These are phyloP conservation scores for Onygenales sp. DNA, from an alignment of 2,329 filamentous ascomycete species.

Conservation along the genomic window DNA sequence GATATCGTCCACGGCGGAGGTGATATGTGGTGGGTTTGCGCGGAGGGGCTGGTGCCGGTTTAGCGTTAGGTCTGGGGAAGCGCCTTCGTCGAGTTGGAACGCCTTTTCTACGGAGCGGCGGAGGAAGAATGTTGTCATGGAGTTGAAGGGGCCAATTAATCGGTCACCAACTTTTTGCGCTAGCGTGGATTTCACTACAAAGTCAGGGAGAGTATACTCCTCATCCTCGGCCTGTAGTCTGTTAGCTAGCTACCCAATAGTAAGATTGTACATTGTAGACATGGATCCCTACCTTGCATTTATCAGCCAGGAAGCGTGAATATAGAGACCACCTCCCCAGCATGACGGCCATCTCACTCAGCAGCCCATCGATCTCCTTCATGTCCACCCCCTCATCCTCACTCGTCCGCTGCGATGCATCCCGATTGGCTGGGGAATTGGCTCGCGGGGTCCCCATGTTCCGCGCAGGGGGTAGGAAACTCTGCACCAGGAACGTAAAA, in stretches of 20 bases:
- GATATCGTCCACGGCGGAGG: conserved; percentile 91
- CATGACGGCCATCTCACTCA: conserved; percentile 87
- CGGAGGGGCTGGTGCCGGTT: conserved; percentile 62
- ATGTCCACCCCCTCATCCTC: conserved; percentile 94
- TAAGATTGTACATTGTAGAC: conserved; percentile 13
- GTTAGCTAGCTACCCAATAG: conserved; percentile 9
- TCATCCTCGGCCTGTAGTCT: conserved; percentile 7
- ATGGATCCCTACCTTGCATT: conserved; percentile 58
- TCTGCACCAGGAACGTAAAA: conserved; percentile 93
- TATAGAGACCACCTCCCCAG: conserved; percentile 89
- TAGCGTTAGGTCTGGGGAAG: conserved; percentile 61
- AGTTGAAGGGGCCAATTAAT: conserved; percentile 72
- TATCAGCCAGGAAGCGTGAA: conserved; percentile 75
- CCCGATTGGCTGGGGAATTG: conserved; percentile 62
- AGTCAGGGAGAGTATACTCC: conserved; percentile 57
- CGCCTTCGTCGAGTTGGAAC: conserved; percentile 89
- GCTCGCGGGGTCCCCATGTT: conserved; percentile 57
- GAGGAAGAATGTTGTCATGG: conserved; percentile 94
- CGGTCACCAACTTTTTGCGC: conserved; percentile 66
- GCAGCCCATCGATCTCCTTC: conserved; percentile 82
- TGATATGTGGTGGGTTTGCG: conserved; percentile 79
- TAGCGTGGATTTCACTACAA: conserved; percentile 71
- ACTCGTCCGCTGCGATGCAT: conserved; percentile 47
- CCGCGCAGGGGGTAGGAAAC: conserved; percentile 68
- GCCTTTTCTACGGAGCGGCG: conserved; percentile 93